Base-by-base conservation (phyloP, 352 stramenopile genomes). In the Pythium pectinolyticum region DNA sequence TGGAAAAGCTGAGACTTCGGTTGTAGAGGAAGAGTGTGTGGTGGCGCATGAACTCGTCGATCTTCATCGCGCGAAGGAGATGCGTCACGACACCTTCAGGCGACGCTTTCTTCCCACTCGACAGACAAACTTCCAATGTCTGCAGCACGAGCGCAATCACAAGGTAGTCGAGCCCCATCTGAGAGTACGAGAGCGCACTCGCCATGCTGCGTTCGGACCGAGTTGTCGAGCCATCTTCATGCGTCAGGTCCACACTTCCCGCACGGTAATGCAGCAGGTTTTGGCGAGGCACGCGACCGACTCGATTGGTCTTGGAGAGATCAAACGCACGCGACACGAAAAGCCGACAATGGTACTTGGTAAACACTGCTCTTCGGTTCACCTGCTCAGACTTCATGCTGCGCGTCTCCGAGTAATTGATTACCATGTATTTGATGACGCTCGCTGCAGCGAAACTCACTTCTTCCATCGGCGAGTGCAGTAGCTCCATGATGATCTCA, bases 351-450 rank as follows among this genome's bases (percentile, higher is more conserved):
- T 92, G 86, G 49, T 92, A 90, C 62, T 92, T 92, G 2, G 86
- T 89, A 52, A 95, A 95, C 25, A 94, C 83, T 27, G 84, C 78
- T 35, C 84, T 82, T 20, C 86, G 84, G 60, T 95, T 95, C 40
- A 85, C 80, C 12, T 82, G 87, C 60, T 95, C 86, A 2, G 85
- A 90, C 61, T 92, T 95, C 58, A 94, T 78, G 45, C 84, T 95
- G 32, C 81, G 73, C 22, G 85, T 91, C 61, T 91, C 83, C n/a
- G 86, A 93, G 70, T 94, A 95, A 66, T 95, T 95, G 61, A 95
- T 80, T 43, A 92, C 84, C 86, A 95, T 94, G 58, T 91, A 93
- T 74, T 94, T 93, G 67, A 95, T 80, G 51, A 92, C 86, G 32
- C 79, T 83, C 7, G 86, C 81, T 5, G 86, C 84, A 24, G 86